Percentiles rank a stretch among this genome's conserved stretches.
Evolutionary conservation across 2,329 filamentous ascomycete genomes (phyloP).

Genomic region (Elsinoe batatas): DNA sequence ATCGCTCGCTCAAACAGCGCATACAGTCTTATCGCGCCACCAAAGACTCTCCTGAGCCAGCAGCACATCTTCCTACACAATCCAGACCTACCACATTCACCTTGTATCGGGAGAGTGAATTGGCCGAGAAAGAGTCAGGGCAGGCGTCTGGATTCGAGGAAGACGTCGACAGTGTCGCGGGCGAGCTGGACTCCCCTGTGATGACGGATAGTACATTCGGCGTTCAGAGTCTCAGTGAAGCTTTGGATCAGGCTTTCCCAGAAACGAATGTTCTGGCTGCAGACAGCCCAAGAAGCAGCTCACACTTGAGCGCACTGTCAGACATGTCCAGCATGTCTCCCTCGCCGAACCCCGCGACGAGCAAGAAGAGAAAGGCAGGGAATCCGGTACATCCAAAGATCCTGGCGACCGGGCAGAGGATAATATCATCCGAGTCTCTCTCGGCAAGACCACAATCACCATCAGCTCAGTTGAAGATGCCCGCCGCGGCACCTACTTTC

Average conservation of each 20-base stretch:
- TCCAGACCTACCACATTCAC: neutral
- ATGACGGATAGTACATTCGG: constrained; percentile 42
- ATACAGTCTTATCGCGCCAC: neutral
- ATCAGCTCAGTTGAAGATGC: constrained; percentile 20
- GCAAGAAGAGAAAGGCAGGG: constrained; percentile 24
- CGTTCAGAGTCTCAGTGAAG: constrained; percentile 48
- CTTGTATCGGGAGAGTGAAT: constrained; percentile 6
- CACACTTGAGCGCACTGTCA: constrained; percentile 18
- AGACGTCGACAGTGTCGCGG: constrained; percentile 17
- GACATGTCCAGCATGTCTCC: constrained; percentile 18
- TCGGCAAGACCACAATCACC: constrained; percentile 15
- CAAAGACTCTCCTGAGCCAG: neutral
- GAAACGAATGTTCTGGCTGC: constrained; percentile 16
- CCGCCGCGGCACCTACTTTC: constrained; percentile 20
- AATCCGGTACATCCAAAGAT: constrained; percentile 30
- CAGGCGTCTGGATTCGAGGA: constrained; percentile 21
- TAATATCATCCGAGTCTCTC: constrained; percentile 25
- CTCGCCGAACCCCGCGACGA: constrained; percentile 11
- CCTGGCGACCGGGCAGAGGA: constrained; percentile 24
- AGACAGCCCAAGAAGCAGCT: constrained; percentile 2
- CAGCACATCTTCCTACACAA: neutral
- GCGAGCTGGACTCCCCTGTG: neutral
- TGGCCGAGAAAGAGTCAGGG: constrained; percentile 36
- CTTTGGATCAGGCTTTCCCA: constrained; percentile 35
- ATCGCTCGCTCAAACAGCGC: constrained; percentile 1